A percentile compares a stretch with the other conserved stretches of the same genome.
phyloP scores from a whole-genome alignment of 257 asterid species.

The Jaltomata sinuosa region DNA sequence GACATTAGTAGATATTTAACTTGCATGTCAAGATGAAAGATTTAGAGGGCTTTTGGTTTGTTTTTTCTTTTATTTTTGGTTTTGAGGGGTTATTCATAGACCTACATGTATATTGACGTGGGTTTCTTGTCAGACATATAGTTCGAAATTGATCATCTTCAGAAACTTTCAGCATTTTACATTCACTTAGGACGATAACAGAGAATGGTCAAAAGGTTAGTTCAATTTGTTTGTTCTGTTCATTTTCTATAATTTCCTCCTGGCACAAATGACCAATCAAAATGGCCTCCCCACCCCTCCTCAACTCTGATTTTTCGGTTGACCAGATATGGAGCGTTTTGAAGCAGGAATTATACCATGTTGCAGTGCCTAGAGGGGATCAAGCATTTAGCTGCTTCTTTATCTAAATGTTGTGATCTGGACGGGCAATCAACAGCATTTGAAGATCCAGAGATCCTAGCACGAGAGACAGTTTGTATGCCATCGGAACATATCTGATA shows the following conservation, averaged over 20 bases:
- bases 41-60: neutral
- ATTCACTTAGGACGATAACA: slow-evolving; percentile 13
- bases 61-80: neutral
- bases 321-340: slow-evolving; percentile 78
- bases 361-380: slow-evolving; percentile 88
- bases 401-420: slow-evolving; percentile 74
- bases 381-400: slow-evolving; percentile 78
- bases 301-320: neutral
- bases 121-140: neutral
- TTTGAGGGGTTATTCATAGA: neutral
- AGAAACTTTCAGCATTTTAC: neutral
- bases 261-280: neutral
- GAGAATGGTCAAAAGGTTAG: slow-evolving; percentile 83
- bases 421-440: slow-evolving; percentile 62
- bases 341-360: slow-evolving; percentile 63
- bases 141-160: neutral
- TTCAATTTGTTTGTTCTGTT: slow-evolving; percentile 1
- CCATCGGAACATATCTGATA: neutral
- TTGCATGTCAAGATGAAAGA: neutral
- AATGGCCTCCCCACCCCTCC: neutral
- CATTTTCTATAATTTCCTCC: neutral
- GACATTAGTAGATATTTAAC: neutral
- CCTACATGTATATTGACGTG: neutral
- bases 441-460: slow-evolving; percentile 92
- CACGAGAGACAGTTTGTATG: slow-evolving; percentile 97